Evolutionary conservation across 768 basidiomycete genomes (phyloP), one percentile per base, ranked within the genome.

Genomic region (Lactarius vividus): DNA sequence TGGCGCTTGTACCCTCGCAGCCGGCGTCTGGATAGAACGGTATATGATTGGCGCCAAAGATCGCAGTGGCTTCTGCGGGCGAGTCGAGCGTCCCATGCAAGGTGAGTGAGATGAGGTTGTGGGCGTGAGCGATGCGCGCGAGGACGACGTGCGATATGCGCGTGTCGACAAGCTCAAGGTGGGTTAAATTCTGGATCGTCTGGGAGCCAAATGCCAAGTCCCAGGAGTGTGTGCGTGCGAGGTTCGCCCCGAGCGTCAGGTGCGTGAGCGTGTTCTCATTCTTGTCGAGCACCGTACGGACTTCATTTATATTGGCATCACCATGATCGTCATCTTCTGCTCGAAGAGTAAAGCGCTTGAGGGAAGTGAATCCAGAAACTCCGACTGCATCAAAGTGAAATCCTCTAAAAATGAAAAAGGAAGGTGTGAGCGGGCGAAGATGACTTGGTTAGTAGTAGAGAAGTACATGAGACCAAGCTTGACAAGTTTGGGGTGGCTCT

Each of bases 321-420:
- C 88, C 87, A 66, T 37, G 11, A 11, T 88, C 86, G 75, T 88
- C 86, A 73, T 88, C 87, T 70, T 88, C 86, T 2, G 87, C 86
- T 16, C 87, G 82, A 16, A 89, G 78, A 28, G 85, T 87, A 76
- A 89, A 88, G 72, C 86, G 85, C 62, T 80, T 82, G 18, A 89
- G 78, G 58, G 82, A 79, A 10, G 74, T 77, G 76, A 89, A 88
- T 1, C 81, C 79, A n/a, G 84, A 85, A 42, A 88, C 85, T 42
- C 86, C 87, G 13, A 84, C 84, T 15, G 87, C 87, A 69, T 88
- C 88, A 69, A 89, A 89, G 74, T 89, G 88, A 85, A 86, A 89
- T 2, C 88, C 88, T 54, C 84, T 85, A 66, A 28, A 42, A 61
- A 26, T 1, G 28, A 37, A 26, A 37, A 57, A 26, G 33, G 28